phyloP scores from a whole-genome alignment of 1,139 yeast genomes.

The Wickerhamiella pararugosa region DNA sequence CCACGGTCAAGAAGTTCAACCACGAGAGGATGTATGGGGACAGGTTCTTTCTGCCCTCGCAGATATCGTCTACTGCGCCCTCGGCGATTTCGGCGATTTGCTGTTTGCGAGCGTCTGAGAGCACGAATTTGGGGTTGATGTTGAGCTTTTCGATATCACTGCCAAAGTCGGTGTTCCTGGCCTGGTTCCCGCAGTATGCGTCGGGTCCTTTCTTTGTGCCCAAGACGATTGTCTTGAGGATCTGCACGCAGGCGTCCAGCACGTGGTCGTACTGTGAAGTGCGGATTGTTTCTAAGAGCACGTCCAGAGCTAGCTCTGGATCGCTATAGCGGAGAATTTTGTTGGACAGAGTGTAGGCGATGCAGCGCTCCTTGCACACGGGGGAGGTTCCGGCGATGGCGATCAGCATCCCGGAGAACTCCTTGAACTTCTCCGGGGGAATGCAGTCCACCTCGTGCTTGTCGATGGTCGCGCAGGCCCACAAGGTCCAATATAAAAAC shows the following conservation, averaged over 20 bases:
- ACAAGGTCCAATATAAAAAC: conserved; percentile 31
- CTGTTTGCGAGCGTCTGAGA: conserved; percentile 7
- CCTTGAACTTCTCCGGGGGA: conserved; percentile 20
- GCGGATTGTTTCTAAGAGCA: conserved; percentile 47
- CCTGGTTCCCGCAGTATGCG: not conserved
- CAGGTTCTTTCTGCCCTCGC: not conserved
- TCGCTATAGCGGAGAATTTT: conserved; percentile 36
- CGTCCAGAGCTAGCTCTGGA: conserved; percentile 42
- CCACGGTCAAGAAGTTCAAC: conserved; percentile 38
- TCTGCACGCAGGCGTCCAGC: conserved; percentile 44
- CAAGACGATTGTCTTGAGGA: conserved; percentile 43
- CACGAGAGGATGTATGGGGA: conserved; percentile 30
- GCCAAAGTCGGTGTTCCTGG: not conserved
- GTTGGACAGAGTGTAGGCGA: conserved; percentile 22
- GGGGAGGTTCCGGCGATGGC: conserved; percentile 25
- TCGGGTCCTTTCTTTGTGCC: conserved; percentile 10
- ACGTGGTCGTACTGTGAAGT: conserved; percentile 53
- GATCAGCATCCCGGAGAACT: conserved; percentile 35
- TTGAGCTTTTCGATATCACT: not conserved
- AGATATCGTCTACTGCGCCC: conserved; percentile 8
- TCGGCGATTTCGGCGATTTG: conserved; percentile 11
- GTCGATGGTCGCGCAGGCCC: conserved; percentile 24
- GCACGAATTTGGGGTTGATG: not conserved
- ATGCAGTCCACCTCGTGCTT: conserved; percentile 19
- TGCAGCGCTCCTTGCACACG: conserved; percentile 17